A percentile compares a stretch with the other conserved stretches of the same genome.
phyloP scores from a whole-genome alignment of 2,329 filamentous ascomycete genomes.

The Lasiodiplodia sp. region DNA sequence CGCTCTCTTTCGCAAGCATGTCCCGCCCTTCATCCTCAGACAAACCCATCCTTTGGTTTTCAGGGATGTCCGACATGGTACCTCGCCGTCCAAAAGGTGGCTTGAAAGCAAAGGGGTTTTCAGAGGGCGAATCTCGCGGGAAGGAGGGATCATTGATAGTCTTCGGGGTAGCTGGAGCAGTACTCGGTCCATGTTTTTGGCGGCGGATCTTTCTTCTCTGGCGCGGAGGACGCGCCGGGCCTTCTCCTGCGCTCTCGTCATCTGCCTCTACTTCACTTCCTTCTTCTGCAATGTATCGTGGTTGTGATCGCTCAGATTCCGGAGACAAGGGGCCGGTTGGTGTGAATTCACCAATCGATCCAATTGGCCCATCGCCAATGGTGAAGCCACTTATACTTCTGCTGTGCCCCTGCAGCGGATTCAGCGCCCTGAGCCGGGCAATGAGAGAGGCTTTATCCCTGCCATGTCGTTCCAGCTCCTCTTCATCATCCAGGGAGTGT shows the following conservation, averaged over 20 bases:
- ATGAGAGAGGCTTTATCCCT: conserved; percentile 71
- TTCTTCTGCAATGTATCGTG: conserved; percentile 59
- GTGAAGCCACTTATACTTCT: conserved; percentile 58
- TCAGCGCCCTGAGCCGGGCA: conserved; percentile 77
- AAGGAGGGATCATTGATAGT: conserved; percentile 58
- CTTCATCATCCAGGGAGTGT: conserved; percentile 66
- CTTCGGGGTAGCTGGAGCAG: conserved; percentile 72
- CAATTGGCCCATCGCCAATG: conserved; percentile 46
- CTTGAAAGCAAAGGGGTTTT: conserved; percentile 45
- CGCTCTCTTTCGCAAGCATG: conserved; percentile 53
- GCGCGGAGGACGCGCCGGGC: conserved; percentile 47
- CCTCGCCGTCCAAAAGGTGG: conserved; percentile 63
- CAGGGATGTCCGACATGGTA: conserved; percentile 57
- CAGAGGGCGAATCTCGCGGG: conserved; percentile 47
- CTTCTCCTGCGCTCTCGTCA: conserved; percentile 83
- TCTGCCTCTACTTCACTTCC: conserved; percentile 79
- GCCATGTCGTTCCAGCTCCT: conserved; percentile 59
- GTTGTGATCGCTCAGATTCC: conserved; percentile 56
- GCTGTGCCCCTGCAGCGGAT: conserved; percentile 58
- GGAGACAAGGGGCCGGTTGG: conserved; percentile 53
- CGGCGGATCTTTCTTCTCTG: conserved; percentile 70
- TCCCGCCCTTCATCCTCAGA: conserved; percentile 61
- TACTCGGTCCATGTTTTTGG: conserved; percentile 64
- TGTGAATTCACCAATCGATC: conserved; percentile 49
- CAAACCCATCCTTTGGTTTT: conserved; percentile 55